Percentiles rank a stretch among this genome's conserved stretches.
Evolutionary conservation across 1,284 basidiomycete species (phyloP).

Genomic region (Phaffia rhodozyma): DNA sequence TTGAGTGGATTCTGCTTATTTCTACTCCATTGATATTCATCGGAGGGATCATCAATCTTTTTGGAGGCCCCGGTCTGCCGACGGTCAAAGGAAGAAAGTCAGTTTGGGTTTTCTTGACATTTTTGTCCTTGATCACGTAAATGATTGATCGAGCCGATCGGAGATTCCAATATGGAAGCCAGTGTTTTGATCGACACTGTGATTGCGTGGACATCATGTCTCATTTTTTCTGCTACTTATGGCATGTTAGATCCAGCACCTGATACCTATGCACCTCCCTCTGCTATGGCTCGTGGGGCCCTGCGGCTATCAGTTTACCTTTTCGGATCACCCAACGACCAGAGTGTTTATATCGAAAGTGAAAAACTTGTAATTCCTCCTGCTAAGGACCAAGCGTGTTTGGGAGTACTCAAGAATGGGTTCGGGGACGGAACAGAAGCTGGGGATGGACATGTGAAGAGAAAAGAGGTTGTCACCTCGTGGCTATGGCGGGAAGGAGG

Average conservation of each 20-base stretch:
- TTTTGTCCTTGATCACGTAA: too few relatives aligned
- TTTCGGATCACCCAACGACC: background rate
- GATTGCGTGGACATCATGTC: background rate
- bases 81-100: too few relatives aligned
- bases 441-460: background rate
- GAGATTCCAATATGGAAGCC: too few relatives aligned
- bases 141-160: too few relatives aligned
- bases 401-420: slow-evolving; percentile 3
- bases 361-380: background rate
- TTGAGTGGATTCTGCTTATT: background rate
- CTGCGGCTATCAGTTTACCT: background rate
- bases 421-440: background rate
- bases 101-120: too few relatives aligned
- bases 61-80: background rate
- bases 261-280: background rate
- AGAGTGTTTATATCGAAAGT: background rate
- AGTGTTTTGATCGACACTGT: too few relatives aligned
- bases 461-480: background rate
- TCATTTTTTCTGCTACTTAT: background rate
- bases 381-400: background rate
- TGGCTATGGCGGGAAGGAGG: slow-evolving; percentile 9
- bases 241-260: background rate
- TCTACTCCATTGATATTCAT: background rate
- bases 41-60: background rate
- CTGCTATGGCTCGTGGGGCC: background rate